Percentiles rank a stretch among this genome's conserved stretches.
These are phyloP conservation scores for Alternaria metachromatica DNA, from an alignment of 2,329 filamentous ascomycete species.

Conservation along the genomic window DNA sequence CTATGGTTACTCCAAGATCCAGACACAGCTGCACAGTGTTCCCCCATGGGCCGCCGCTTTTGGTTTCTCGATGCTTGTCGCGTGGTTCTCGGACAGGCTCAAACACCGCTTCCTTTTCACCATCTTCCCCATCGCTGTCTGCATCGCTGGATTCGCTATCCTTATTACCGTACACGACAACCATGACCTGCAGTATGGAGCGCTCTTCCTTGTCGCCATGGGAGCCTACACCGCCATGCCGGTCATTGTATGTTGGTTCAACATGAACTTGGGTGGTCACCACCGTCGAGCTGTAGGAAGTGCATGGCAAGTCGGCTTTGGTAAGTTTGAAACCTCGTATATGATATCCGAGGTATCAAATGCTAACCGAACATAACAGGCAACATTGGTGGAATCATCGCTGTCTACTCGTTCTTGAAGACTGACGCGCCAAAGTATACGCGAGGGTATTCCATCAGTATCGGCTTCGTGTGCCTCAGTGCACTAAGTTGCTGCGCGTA, in stretches of 20 bases:
- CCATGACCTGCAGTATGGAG: constrained; percentile 72
- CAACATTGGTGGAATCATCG: constrained; percentile 60
- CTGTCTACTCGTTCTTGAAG: constrained; percentile 57
- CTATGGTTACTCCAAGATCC: constrained; percentile 60
- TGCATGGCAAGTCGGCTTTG: constrained; percentile 56
- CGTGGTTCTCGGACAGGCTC: constrained; percentile 72
- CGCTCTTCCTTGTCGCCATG: constrained; percentile 81
- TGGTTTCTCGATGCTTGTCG: constrained; percentile 76
- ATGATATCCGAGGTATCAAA: neutral
- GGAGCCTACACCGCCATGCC: constrained; percentile 90
- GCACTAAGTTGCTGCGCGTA: constrained; percentile 68
- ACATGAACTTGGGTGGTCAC: constrained; percentile 62
- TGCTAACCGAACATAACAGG: constrained; percentile 42
- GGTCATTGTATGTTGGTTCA: constrained; percentile 68
- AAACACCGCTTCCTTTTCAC: constrained; percentile 79
- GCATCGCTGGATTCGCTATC: constrained; percentile 77
- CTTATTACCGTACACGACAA: constrained; percentile 75
- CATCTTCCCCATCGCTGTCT: constrained; percentile 70
- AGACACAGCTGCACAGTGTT: constrained; percentile 62
- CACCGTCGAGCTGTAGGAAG: constrained; percentile 57
- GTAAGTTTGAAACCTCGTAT: neutral
- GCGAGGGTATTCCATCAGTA: constrained; percentile 77
- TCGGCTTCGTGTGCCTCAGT: constrained; percentile 75
- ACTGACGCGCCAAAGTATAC: constrained; percentile 72
- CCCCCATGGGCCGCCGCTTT: constrained; percentile 76